Evolutionary conservation across 345 rosid species (phyloP), one percentile per base, ranked within the genome.

Genomic region (Arabis alpina): DNA sequence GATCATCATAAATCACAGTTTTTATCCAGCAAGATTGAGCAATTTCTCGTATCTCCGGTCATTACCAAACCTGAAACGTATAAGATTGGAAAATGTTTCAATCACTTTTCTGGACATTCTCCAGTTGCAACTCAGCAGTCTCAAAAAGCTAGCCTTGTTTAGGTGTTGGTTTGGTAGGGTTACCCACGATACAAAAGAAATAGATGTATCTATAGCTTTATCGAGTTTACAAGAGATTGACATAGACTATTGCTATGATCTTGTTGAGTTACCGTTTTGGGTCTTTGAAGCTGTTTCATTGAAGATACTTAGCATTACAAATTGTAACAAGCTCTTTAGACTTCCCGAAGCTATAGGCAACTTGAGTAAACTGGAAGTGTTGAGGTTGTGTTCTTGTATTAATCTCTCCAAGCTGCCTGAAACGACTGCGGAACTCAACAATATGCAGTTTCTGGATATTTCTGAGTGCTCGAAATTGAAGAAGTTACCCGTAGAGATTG

Each of bases 381-480:
- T 83, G 45, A 80, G 85, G 59, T 66, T 90, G 34, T n/a, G 72
- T 52, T 80, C 87, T 4, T 90, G 90, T 44, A 82, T 62, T 7
- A 59, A 52, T 19, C 79, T 88, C 55, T 10, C 54, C 2, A 77
- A 30, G 49, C 68, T 88, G 27, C 90, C 89, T 2, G 83, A 81
- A 73, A 69, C 79, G 0, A 73, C 72, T 16, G 77, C 64, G 13
- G 61, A 37, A 63, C 87, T 90, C 19, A 24, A 34, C 0, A 57
- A 39, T 12, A 52, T 86, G 44, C 45, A 11, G 19, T 27, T 63
- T 68, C 80, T 90, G 9, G 87, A 86, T 74, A 76, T 84, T 44
- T 85, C 90, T 0, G 66, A 82, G 11, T 86, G 88, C 71, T 39
- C n/a, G 2, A 66, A 50, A 32, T 43, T 85, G 13, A 71, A 6